Evolutionary conservation across 805 yeast genomes (phyloP), one percentile per base, ranked within the genome.

Genomic region (Candida corydali): DNA sequence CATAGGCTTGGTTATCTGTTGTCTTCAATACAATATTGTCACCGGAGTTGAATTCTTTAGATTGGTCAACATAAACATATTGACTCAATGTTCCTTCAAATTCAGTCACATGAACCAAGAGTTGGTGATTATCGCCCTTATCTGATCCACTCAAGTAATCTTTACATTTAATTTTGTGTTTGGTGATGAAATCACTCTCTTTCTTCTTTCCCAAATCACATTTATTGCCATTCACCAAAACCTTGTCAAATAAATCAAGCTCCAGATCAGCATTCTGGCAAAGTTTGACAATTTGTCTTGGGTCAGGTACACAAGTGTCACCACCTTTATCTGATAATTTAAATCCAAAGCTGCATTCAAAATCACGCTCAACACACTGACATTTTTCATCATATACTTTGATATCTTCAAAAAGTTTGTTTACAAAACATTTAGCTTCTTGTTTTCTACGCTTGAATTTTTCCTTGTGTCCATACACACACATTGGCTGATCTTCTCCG

Each of bases 391-490:
- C 78, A 16, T 60, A 55, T 5, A 63, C 62, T 32, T 63, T 57
- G 7, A 76, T 52, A 45, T 76, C 80, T 17, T 64, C 65, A 45
- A 60, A 75, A 12, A 70, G 49, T 30, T 64, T 63, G 38, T 65
- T 65, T 9, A 77, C 75, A 52, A 74, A 74, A 64, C 96, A 87
- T 40, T 77, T 52, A 1, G 89, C 74, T 30, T 70, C 75, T 31
- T 68, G 67, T 48, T 78, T 80, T 62, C 94, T 76, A 56, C 95
- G 71, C 31, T 46, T 54, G 51, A 77, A 80, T 43, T 66, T 73
- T 48, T 81, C 85, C 43, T 65, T 72, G 39, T 76, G 82, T 6
- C 96, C 96, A 60, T 72, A 66, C 14, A 84, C 64, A 63, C 95
- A 86, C 42, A 59, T 41, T 3, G 73, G 70, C n/a, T n/a, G n/a